Evolutionary conservation across 2,329 filamentous ascomycete genomes (phyloP).

Genomic region (Trichophyton simii): DNA sequence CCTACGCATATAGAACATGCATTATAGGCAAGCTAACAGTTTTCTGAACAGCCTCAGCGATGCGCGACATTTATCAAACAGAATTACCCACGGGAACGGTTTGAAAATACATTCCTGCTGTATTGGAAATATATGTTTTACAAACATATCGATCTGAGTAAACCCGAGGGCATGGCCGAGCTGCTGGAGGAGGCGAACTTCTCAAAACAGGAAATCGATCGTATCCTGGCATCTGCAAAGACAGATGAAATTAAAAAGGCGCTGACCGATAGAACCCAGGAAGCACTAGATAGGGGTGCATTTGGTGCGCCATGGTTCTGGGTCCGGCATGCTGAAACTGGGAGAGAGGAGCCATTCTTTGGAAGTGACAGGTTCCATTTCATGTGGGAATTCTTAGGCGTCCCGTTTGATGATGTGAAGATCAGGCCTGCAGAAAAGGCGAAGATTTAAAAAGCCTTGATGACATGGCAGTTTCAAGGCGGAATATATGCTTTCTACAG

Average conservation of each 20-base stretch:
- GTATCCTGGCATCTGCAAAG: constrained; percentile 43
- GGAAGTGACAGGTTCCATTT: constrained; percentile 16
- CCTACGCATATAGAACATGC: constrained; percentile 14
- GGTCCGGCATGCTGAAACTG: constrained; percentile 40
- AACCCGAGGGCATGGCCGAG: constrained; percentile 41
- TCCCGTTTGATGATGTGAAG: constrained; percentile 13
- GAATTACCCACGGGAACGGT: constrained; percentile 38
- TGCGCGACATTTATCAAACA: constrained; percentile 55
- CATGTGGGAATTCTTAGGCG: constrained; percentile 14
- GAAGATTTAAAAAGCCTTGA: background rate
- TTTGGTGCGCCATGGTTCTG: constrained; percentile 69
- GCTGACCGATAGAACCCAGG: constrained; percentile 48
- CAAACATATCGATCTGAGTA: constrained; percentile 46
- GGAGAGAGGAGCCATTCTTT: constrained; percentile 15
- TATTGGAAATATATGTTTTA: constrained; percentile 54
- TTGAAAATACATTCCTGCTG: constrained; percentile 42
- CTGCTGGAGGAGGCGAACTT: constrained; percentile 35
- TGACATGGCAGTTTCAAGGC: too few species aligned
- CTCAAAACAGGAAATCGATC: constrained; percentile 38
- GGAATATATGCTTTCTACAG: background rate
- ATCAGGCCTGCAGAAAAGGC: constrained; percentile 2
- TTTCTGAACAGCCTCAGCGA: constrained; percentile 43
- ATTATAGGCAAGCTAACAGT: constrained; percentile 1
- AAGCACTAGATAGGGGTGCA: constrained; percentile 51
- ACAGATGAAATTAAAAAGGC: constrained; percentile 40